Base-by-base conservation (phyloP, 371 early-diverging fungal species). In the Mucor saturninus region DNA sequence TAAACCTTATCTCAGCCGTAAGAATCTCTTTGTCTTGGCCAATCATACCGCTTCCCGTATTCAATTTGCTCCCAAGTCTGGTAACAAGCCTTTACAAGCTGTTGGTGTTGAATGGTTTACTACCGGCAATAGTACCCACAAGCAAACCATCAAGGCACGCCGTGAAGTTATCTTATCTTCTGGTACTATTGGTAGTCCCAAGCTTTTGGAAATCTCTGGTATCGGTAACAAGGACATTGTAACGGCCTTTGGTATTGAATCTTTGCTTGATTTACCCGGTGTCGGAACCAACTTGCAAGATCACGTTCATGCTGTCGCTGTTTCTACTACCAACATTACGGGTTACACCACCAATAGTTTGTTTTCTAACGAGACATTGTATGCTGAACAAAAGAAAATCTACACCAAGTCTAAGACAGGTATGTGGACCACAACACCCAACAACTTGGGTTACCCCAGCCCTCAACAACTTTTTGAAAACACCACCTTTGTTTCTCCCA, bases 201-300 rank as follows among this genome's bases (percentile, higher is more conserved):
- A 68, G 30, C 32, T 68, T 29, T 43, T 68, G n/a, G 51, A 65
- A 55, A 37, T 68, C 7, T 68, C 69, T 26, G 69, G 69, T 40
- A 38, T 68, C 37, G 68, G 64, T 26, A 42, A 39, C 37, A 55
- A 54, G n/a, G 15, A 64, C 1, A 59, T 59, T n/a, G 39, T 68
- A 2, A 14, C 52, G 28, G 40, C 52, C 11, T 59, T 51, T 21
- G 60, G 64, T 30, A 55, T 64, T 11, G 29, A 65, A 10, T 21
- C 56, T 26, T 48, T 64, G 38, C 29, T 59, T 26, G 45, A 68
- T 28, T 48, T 68, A 5, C 61, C 75, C 26, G 79, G 79, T 30
- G 74, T 79, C 4, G 79, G 79, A 1, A 54, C 54, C 35, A 74
- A 79, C 53, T 60, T 79, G 15, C 67, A 57, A 51, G 76, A 79